phyloP scores from a whole-genome alignment of 495 filamentous ascomycete species.

The Amniculicola lignicola region DNA sequence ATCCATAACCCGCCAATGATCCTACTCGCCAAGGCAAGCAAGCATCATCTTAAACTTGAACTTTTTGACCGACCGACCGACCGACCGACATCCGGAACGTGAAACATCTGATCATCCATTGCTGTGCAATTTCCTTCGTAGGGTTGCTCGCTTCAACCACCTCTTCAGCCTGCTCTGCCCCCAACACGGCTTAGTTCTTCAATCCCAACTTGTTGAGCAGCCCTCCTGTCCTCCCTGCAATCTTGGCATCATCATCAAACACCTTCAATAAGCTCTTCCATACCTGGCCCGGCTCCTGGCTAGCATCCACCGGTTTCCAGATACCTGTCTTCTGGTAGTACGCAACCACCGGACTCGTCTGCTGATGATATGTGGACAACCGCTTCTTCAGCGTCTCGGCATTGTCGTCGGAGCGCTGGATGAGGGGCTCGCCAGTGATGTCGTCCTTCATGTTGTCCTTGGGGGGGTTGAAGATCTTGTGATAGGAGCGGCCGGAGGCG shows the following conservation, averaged over 20 bases:
- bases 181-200: conserved; percentile 36
- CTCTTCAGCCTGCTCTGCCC: background rate
- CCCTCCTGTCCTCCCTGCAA: conserved; percentile 36
- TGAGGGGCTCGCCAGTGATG: conserved; percentile 90
- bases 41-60: background rate
- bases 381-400: conserved; percentile 96
- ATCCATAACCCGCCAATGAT: background rate
- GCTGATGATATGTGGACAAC: conserved; percentile 85
- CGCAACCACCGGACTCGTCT: conserved; percentile 85
- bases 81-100: background rate
- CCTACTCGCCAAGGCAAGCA: background rate
- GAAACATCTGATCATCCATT: background rate
- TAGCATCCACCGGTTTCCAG: conserved; percentile 94
- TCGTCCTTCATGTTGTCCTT: conserved; percentile 93
- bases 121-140: background rate
- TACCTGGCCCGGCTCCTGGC: conserved; percentile 91
- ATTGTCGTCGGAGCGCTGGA: conserved; percentile 96
- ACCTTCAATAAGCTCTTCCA: conserved; percentile 89
- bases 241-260: conserved; percentile 61
- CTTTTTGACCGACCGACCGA: conserved; percentile 1
- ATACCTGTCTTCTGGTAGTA: conserved; percentile 98
- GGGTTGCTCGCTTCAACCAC: background rate
- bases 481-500: conserved; percentile 92
- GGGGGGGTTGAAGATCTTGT: conserved; percentile 98
- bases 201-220: conserved; percentile 49